Evolutionary conservation across 768 basidiomycete species (phyloP).

Genomic region (Porphyrellus cyaneotinctus): DNA sequence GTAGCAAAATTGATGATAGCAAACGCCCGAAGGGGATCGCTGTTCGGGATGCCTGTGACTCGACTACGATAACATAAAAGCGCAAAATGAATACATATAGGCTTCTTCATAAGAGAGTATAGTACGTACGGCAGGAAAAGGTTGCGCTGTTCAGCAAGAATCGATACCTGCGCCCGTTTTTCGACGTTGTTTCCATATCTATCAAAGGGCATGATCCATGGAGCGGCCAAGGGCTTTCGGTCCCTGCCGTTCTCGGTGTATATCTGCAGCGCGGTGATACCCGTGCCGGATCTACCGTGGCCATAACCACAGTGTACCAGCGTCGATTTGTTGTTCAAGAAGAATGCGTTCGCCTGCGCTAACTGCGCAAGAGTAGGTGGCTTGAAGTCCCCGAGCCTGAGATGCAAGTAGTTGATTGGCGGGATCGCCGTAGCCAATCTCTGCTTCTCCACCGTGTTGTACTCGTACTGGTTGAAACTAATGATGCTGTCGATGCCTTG

Average conservation of each 20-base stretch:
- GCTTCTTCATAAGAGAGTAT: too few species aligned
- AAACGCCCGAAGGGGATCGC: neutral
- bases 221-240: neutral
- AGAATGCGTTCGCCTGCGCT: conserved; percentile 14
- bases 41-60: neutral
- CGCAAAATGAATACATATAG: neutral
- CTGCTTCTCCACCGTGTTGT: conserved; percentile 4
- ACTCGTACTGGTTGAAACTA: conserved; percentile 17
- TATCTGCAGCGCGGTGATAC: conserved; percentile 9
- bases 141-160: conserved; percentile 3
- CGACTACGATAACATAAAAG: neutral
- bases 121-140: conserved; percentile 6
- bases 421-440: conserved; percentile 2
- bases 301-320: conserved; percentile 16
- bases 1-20: conserved; percentile 9
- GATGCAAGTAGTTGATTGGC: conserved; percentile 15
- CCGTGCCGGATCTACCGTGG: conserved; percentile 6
- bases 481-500: conserved; percentile 20
- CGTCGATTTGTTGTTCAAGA: conserved; percentile 3
- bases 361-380: conserved; percentile 19
- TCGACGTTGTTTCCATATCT: conserved; percentile 6
- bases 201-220: neutral
- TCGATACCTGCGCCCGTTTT: conserved; percentile 4
- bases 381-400: conserved; percentile 20
- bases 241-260: neutral